Evolutionary conservation across 2,329 filamentous ascomycete species (phyloP).

Genomic region (Penicillium expansum): DNA sequence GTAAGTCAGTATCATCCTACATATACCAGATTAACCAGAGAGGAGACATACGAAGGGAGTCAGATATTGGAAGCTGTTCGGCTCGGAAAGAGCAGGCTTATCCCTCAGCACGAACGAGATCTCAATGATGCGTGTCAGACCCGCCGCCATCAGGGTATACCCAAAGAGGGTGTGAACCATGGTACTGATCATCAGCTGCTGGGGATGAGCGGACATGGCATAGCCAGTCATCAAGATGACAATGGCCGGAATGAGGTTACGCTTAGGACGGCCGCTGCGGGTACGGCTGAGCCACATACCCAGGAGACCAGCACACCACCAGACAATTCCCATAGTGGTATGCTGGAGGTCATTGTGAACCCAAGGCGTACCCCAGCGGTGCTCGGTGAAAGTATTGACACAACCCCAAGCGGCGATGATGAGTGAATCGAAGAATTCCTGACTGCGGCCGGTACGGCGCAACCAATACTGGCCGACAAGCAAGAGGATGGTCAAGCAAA

Average conservation of each 20-base stretch:
- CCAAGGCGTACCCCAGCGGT: conserved; percentile 88
- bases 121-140: conserved; percentile 80
- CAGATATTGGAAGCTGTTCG: conserved; percentile 70
- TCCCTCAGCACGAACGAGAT: conserved; percentile 84
- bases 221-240: conserved; percentile 91
- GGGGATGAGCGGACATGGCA: conserved; percentile 91
- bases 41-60: conserved; percentile 63
- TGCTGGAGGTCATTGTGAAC: conserved; percentile 94
- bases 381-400: conserved; percentile 97
- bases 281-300: conserved; percentile 89
- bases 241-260: conserved; percentile 89
- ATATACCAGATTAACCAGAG: conserved; percentile 13
- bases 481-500: conserved; percentile 79
- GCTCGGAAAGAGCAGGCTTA: conserved; percentile 60
- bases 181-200: conserved; percentile 76
- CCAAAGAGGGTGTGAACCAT: conserved; percentile 89
- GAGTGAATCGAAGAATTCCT: conserved; percentile 93
- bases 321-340: conserved; percentile 98
- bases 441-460: conserved; percentile 74
- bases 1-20: conserved; percentile 23
- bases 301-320: conserved; percentile 91
- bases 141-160: conserved; percentile 91
- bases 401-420: conserved; percentile 94
- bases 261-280: conserved; percentile 78
- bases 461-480: conserved; percentile 88